A percentile compares a stretch with the other conserved stretches of the same genome.
These are phyloP conservation scores for Debaryomyces singareniensis DNA, from an alignment of 1,139 yeast genomes.

Conservation along the genomic window DNA sequence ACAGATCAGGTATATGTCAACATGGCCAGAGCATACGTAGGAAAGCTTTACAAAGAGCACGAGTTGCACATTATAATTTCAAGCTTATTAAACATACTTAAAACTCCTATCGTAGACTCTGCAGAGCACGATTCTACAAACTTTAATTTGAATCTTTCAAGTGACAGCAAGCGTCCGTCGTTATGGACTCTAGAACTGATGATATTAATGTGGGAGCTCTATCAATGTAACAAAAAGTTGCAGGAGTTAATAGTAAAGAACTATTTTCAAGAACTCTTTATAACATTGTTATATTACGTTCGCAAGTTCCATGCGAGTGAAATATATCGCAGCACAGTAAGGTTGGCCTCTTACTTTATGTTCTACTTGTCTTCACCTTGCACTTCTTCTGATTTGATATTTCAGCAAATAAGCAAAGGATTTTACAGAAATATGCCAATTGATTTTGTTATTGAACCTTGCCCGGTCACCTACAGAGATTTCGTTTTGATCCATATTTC, in stretches of 20 bases:
- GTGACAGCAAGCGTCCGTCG: slow-evolving; percentile 27
- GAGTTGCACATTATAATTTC: slow-evolving; percentile 46
- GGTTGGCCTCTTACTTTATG: slow-evolving; percentile 55
- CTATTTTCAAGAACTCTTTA: slow-evolving; percentile 48
- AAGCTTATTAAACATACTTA: slow-evolving; percentile 41
- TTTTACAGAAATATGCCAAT: slow-evolving; percentile 44
- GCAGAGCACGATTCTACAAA: slow-evolving; percentile 12
- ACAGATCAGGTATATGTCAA: slow-evolving; percentile 32
- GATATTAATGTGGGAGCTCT: slow-evolving; percentile 68
- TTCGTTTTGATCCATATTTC: slow-evolving; percentile 51
- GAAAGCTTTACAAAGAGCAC: slow-evolving; percentile 46
- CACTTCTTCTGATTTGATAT: slow-evolving; percentile 28
- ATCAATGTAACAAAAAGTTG: slow-evolving; percentile 62
- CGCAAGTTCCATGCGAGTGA: slow-evolving; percentile 30
- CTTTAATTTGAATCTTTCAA: slow-evolving; percentile 11
- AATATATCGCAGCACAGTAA: slow-evolving; percentile 40
- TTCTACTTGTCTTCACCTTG: slow-evolving; percentile 55
- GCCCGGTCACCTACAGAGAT: slow-evolving; percentile 52
- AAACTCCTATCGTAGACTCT: slow-evolving; percentile 29
- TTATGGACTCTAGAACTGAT: slow-evolving; percentile 51
- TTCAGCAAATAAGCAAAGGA: slow-evolving; percentile 30
- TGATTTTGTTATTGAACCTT: slow-evolving; percentile 30
- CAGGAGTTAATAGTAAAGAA: slow-evolving; percentile 41
- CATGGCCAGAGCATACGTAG: slow-evolving; percentile 44
- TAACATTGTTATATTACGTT: slow-evolving; percentile 53